These are phyloP conservation scores for Xylaria sp. DNA, from an alignment of 2,329 filamentous ascomycete species.

Conservation along the genomic window DNA sequence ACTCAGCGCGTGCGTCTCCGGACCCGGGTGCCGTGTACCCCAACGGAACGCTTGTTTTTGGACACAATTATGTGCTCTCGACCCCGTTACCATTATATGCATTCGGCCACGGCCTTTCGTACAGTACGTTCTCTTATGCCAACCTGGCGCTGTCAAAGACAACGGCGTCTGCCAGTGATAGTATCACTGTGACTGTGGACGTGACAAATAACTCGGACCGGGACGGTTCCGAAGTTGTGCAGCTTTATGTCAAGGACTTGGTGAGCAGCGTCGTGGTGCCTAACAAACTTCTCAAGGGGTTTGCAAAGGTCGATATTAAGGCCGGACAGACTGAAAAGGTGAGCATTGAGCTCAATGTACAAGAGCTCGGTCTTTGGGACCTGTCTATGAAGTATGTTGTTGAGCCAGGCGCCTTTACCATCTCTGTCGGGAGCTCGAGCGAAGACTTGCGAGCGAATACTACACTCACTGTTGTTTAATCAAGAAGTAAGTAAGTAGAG, in stretches of 20 bases:
- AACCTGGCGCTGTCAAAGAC: slow-evolving; percentile 61
- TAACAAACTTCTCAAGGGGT: slow-evolving; percentile 72
- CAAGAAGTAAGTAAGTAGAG: not conserved
- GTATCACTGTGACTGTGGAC: slow-evolving; percentile 67
- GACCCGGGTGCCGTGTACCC: slow-evolving; percentile 63
- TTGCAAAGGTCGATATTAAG: slow-evolving; percentile 70
- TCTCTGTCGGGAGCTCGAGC: slow-evolving; percentile 70
- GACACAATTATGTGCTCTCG: slow-evolving; percentile 71
- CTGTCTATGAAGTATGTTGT: slow-evolving; percentile 75
- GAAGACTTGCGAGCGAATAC: slow-evolving; percentile 65
- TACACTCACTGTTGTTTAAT: slow-evolving; percentile 62
- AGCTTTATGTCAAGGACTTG: slow-evolving; percentile 73
- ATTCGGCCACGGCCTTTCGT: slow-evolving; percentile 75
- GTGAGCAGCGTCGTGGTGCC: slow-evolving; percentile 71
- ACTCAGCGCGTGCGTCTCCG: slow-evolving; percentile 66
- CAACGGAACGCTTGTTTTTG: slow-evolving; percentile 72
- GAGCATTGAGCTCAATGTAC: slow-evolving; percentile 59
- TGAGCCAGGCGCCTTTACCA: slow-evolving; percentile 73
- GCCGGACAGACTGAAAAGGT: slow-evolving; percentile 67
- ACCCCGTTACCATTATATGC: slow-evolving; percentile 68
- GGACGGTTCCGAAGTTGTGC: slow-evolving; percentile 74
- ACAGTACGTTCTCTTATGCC: slow-evolving; percentile 70
- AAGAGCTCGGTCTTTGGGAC: slow-evolving; percentile 66
- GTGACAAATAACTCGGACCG: slow-evolving; percentile 68
- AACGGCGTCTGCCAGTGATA: slow-evolving; percentile 60